Percentiles rank a stretch among this genome's conserved stretches.
phyloP scores from a whole-genome alignment of 495 filamentous ascomycete species.

The Aspergillus cristatus region DNA sequence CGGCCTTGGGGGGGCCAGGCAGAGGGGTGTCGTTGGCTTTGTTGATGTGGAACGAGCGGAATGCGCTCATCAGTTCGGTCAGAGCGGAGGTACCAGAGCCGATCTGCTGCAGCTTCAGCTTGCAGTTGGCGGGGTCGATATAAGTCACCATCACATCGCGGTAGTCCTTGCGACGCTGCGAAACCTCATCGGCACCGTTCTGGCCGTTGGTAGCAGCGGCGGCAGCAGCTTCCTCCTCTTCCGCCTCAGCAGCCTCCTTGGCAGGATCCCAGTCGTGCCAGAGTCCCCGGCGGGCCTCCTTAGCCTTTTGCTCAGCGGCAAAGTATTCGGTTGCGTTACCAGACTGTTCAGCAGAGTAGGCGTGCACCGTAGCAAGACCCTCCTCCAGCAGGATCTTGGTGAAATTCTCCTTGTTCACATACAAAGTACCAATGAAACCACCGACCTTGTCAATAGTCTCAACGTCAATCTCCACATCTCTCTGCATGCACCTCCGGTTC shows the following conservation, averaged over 20 bases:
- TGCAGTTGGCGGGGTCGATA: conserved; percentile 61
- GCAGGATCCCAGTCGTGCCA: conserved; percentile 94
- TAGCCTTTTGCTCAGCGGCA: conserved; percentile 79
- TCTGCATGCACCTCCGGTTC: conserved; percentile 78
- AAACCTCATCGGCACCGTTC: conserved; percentile 40
- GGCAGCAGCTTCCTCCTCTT: conserved; percentile 28
- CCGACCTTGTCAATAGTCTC: conserved; percentile 93
- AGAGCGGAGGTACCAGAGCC: conserved; percentile 74
- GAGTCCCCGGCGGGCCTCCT: conserved; percentile 73
- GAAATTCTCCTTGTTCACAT: conserved; percentile 92
- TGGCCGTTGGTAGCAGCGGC: conserved; percentile 39
- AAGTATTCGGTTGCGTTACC: conserved; percentile 80
- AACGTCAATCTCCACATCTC: conserved; percentile 94
- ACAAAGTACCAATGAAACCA: conserved; percentile 93
- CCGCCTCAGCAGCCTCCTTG: conserved; percentile 54
- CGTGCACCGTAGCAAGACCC: conserved; percentile 82
- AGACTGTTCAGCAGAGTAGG: conserved; percentile 91
- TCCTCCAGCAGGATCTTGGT: conserved; percentile 91
- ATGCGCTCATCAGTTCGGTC: conserved; percentile 75
- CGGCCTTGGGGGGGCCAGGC: conserved; percentile 72
- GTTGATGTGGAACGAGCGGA: conserved; percentile 78
- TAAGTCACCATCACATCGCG: conserved; percentile 86
- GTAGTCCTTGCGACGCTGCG: conserved; percentile 69
- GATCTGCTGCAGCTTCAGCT: conserved; percentile 80
- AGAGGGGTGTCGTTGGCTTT: conserved; percentile 61